Evolutionary conservation across 306 rosid genomes (phyloP).

Genomic region (Prunus salicina): DNA sequence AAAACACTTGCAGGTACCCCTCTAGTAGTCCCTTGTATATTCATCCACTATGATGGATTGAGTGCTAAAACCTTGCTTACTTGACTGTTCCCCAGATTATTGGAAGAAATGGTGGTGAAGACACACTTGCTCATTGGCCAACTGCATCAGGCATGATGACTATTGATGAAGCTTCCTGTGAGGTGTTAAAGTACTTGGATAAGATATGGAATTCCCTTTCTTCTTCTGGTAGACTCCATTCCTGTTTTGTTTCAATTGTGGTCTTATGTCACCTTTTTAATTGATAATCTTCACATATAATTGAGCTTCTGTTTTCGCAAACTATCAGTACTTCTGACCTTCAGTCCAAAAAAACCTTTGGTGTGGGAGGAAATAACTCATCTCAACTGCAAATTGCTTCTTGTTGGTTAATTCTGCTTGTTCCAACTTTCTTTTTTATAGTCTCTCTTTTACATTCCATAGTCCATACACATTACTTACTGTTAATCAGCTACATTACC

Average conservation of each 20-base stretch:
- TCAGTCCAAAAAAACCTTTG: background rate
- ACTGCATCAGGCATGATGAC: conserved; percentile 67
- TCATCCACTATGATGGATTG: conserved; percentile 20
- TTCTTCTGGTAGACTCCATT: conserved; percentile 59
- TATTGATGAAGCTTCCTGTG: conserved; percentile 84
- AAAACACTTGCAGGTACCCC: conserved; percentile 82
- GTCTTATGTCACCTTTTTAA: background rate
- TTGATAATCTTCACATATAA: background rate
- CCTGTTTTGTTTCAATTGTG: background rate
- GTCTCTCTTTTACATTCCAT: background rate
- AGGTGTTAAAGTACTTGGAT: conserved; percentile 79
- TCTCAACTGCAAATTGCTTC: background rate
- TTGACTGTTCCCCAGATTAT: conserved; percentile 47
- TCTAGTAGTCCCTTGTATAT: conserved; percentile 10
- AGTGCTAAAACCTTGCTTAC: conserved; percentile 20
- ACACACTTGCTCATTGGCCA: conserved; percentile 98
- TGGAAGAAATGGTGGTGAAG: conserved; percentile 92
- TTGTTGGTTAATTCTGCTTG: background rate
- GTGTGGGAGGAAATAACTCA: background rate
- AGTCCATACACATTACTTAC: background rate
- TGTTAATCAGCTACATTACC: background rate
- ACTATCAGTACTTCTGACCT: background rate
- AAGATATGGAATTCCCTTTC: conserved; percentile 84
- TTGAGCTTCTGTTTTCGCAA: background rate
- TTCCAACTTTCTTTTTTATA: background rate